Conservation (phyloP, 495 filamentous ascomycete genomes). For the Lichina pygmaea region DNA sequence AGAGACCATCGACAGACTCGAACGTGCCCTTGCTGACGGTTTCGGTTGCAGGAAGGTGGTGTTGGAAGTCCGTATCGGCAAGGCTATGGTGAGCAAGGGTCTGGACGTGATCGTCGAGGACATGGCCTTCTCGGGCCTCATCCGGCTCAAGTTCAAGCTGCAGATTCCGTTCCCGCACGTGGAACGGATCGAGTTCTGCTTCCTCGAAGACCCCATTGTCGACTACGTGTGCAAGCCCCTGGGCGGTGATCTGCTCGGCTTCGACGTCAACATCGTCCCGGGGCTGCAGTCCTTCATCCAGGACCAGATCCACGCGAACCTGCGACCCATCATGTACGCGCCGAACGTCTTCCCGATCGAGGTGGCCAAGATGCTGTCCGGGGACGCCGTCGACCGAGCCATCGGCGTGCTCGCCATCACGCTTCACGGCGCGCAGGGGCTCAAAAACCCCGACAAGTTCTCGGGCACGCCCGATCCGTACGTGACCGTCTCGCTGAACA, state of each 20-base stretch:
- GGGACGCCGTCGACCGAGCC: constrained; percentile 76
- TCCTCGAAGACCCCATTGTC: constrained; percentile 47
- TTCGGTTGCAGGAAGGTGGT: constrained; percentile 36
- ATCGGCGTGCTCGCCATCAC: constrained; percentile 86
- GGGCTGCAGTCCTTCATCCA: constrained; percentile 80
- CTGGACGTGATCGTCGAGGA: constrained; percentile 95
- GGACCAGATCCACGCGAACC: constrained; percentile 79
- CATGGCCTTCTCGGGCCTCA: constrained; percentile 78
- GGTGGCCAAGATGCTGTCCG: constrained; percentile 95
- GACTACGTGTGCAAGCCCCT: constrained; percentile 96
- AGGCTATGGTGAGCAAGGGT: constrained; percentile 85
- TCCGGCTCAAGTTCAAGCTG: constrained; percentile 93
- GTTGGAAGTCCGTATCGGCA: constrained; percentile 76
- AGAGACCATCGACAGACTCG: not conserved
- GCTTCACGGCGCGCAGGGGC: constrained; percentile 64
- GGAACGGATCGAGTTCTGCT: constrained; percentile 74
- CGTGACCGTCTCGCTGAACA: constrained; percentile 62
- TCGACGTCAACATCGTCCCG: constrained; percentile 97
- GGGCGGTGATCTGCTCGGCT: constrained; percentile 80
- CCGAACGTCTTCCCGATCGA: constrained; percentile 97
- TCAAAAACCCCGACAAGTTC: constrained; percentile 90
- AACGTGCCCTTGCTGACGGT: not conserved
- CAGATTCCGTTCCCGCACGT: constrained; percentile 90
- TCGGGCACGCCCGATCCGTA: constrained; percentile 87
- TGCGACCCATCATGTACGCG: constrained; percentile 88